Evolutionary conservation across 2,329 filamentous ascomycete genomes (phyloP), one percentile per base, ranked within the genome.

Genomic region (Phoma sp.): DNA sequence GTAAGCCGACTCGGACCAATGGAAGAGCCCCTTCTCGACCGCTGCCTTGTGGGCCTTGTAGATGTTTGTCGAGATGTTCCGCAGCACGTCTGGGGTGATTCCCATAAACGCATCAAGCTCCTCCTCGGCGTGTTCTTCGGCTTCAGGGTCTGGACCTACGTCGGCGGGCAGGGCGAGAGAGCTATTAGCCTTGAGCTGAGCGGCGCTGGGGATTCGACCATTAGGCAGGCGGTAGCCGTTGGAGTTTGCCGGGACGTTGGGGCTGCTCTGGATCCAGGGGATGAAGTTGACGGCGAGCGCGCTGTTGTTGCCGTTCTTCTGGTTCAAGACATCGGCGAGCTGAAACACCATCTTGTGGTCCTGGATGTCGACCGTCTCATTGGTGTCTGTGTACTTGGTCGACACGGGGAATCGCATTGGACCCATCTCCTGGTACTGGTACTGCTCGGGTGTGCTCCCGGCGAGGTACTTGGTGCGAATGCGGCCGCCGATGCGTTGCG

Each of bases 401-500:
- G 78, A 80, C 15, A 83, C 77, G 0, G 87, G 86, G 60, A 89
- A 85, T 2, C 86, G 77, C 85, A 89, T 88, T 0, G 85, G 84
- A 0, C 87, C 87, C 84, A 83, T 82, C 67, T 88, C 87, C 63
- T 88, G 85, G 68, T 89, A 89, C 19, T 86, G 85, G 64, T 89
- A 88, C 57, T 88, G 80, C 19, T 82, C 81, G 0, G 85, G 84
- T 0, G 78, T 81, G 4, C 81, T 83, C 4, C 81, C 83, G 2
- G 81, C 81, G 2, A 89, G 79, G 50, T 89, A 89, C 50, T 80
- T 80, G 2, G 87, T 89, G 52, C 84, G 84, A 0, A 89, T 82
- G 19, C 87, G 82, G 3, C 87, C 86, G 15, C 87, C 87, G 13
- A 89, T 79, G 7, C 87, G 79, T 35, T 84, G 71, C 6, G 81